Base-by-base conservation (phyloP, 768 basidiomycete species). In the Gymnopilus junonius region DNA sequence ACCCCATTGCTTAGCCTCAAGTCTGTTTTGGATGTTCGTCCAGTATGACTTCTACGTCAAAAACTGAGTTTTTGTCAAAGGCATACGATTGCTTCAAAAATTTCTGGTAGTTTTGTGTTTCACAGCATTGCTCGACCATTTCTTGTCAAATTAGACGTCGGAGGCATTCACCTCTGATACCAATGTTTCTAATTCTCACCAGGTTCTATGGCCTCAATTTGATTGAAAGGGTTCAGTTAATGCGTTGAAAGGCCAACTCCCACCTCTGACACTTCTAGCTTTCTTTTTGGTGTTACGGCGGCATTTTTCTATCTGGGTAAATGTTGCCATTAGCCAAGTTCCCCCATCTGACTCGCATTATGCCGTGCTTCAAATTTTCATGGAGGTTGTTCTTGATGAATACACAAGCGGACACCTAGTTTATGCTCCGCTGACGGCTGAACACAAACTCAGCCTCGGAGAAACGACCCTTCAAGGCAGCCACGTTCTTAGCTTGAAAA, bases 21-120 rank as follows among this genome's bases (percentile, higher is more conserved):
- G 92, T 86, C 79, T 95, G 62, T 74, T 90, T 58, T 96, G 94
- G 94, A 96, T 96, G 94, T 77, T 92, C 67, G 78, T 77, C 21
- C 91, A 94, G 70, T 94, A 94, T 71, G 85, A 88, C 53, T 92
- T 86, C 75, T 96, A 96, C 76, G 85, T 95, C 70, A 75, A 69
- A 42, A 65, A 63, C 10, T 73, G 61, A 69, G 7, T 53, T 34
- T 39, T 34, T 25, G 35, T 20, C 40, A 39, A 14, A 37, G 40
- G 27, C 21, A 25, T 14, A n/a, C 27, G n/a, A 25, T 51, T 37
- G n/a, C 40, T 51, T 11, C 45, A 45, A 27, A 32, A 42, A 5
- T 29, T 57, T 43, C 27, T n/a, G 11, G 15, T 21, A 27, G 46
- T 27, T 17, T 14, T 2, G 14, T 29, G 31, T 8, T 57, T 57